A percentile compares a stretch with the other conserved stretches of the same genome.
Conservation (phyloP, 2,329 filamentous ascomycete genomes). For the Elsinoe arachidis region DNA sequence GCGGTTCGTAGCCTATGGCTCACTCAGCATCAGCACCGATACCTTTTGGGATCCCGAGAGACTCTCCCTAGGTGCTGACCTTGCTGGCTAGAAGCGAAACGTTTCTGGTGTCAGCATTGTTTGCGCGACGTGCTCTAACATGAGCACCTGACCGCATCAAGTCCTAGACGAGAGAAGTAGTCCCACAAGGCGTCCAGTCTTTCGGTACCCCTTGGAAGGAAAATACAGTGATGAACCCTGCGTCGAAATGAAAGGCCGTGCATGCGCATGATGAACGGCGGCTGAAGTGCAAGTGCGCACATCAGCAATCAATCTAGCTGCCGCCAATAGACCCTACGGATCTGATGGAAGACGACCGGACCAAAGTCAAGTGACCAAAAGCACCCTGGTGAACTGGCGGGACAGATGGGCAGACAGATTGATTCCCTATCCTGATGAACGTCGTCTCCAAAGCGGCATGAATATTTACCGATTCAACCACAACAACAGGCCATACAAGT, state of each 20-base stretch:
- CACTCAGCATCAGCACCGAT: too few species aligned
- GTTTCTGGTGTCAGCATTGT: too few species aligned
- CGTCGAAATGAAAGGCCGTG: background rate
- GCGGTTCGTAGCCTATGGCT: too few species aligned
- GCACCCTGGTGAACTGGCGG: background rate
- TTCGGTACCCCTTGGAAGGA: background rate
- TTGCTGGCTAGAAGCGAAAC: too few species aligned
- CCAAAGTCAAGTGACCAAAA: background rate
- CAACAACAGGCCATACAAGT: background rate
- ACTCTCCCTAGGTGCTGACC: too few species aligned
- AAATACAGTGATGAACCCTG: background rate
- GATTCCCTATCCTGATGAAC: too few species aligned
- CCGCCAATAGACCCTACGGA: background rate
- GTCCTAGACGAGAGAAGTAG: background rate
- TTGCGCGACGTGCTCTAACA: too few species aligned
- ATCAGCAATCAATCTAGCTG: constrained; percentile 3
- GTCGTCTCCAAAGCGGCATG: too few species aligned
- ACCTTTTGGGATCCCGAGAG: too few species aligned
- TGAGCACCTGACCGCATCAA: background rate
- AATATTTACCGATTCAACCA: background rate
- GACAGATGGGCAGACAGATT: background rate
- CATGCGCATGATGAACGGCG: background rate
- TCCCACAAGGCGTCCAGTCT: background rate
- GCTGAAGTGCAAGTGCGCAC: background rate
- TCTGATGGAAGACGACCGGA: background rate